Evolutionary conservation across 805 yeast species (phyloP), one percentile per base, ranked within the genome.

Genomic region (Cyberlindnera amylophila): DNA sequence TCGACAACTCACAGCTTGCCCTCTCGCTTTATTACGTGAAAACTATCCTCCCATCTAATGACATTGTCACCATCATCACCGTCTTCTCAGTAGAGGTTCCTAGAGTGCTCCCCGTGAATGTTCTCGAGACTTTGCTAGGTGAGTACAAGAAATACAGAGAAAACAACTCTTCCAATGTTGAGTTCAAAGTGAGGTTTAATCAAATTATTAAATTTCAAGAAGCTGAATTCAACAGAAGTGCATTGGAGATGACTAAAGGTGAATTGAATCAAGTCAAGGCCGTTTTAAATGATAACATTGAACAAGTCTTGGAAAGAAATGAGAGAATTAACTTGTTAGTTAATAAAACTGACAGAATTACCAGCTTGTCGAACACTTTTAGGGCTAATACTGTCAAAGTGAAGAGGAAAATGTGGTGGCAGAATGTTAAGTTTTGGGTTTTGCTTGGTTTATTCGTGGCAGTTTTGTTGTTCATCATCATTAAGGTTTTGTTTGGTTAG

Each of bases 401-500:
- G 7, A 76, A 70, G 46, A 60, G 81, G 32, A 71, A 65, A 40
- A 66, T 78, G 68, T 77, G 85, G 82, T 66, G 79, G 68, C 64
- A 71, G 24, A 77, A 75, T 36, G 60, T 72, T 26, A 72, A 67
- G 47, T 71, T 75, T 45, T 59, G 69, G 47, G 55, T 65, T 1
- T 5, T 93, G 78, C 0, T 96, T 91, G 42, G 84, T 63, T 16
- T 62, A 55, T 39, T 71, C 70, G 46, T 75, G 67, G 80, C 75
- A 1, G 87, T 87, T 57, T 71, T 88, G 1, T 82, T 74, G 31
- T 79, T 75, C 63, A 87, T 86, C n/a, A 4, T 81, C 82, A 58
- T 86, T 61, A 86, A 65, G 51, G 86, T 79, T 52, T 86, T 81
- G 37, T 82, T 79, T 44, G 83, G 46, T 28, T 34, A 15, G 23